These are phyloP conservation scores for Zelopaecilomyces penicillatus DNA, from an alignment of 2,329 filamentous ascomycete species.

Conservation along the genomic window DNA sequence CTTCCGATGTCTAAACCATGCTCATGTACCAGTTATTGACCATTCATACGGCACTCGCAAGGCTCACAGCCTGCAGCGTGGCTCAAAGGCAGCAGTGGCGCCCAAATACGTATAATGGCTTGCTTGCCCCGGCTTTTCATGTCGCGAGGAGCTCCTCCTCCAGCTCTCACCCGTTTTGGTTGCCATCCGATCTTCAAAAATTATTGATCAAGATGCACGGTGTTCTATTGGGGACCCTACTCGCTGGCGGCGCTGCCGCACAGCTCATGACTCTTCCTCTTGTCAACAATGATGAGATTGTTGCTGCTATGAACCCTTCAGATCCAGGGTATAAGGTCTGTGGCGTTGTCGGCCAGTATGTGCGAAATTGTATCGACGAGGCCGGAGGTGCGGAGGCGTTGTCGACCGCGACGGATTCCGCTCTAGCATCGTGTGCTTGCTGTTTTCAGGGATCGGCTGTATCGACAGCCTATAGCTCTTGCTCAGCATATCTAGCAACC, in stretches of 20 bases:
- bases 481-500: constrained; percentile 19
- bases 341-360: constrained; percentile 12
- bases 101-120: background rate
- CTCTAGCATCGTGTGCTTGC: constrained; percentile 21
- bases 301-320: constrained; percentile 16
- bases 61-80: no score
- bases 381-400: constrained; percentile 17
- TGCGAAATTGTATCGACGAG: constrained; percentile 15
- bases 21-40: no score
- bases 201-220: background rate
- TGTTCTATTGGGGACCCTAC: background rate
- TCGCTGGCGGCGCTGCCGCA: constrained; percentile 18
- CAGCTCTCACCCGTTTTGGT: background rate
- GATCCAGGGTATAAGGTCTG: constrained; percentile 19
- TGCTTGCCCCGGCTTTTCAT: background rate
- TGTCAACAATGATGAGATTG: constrained; percentile 13
- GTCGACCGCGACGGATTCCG: constrained; percentile 14
- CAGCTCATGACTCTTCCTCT: constrained; percentile 15
- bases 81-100: no score
- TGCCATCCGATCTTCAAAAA: no score
- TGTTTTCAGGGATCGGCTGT: constrained; percentile 15
- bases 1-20: no score
- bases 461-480: constrained; percentile 19
- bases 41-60: no score
- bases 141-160: background rate